Percentiles rank a stretch among this genome's conserved stretches.
phyloP scores from a whole-genome alignment of 2,329 filamentous ascomycete species.

The Capronia coronata region DNA sequence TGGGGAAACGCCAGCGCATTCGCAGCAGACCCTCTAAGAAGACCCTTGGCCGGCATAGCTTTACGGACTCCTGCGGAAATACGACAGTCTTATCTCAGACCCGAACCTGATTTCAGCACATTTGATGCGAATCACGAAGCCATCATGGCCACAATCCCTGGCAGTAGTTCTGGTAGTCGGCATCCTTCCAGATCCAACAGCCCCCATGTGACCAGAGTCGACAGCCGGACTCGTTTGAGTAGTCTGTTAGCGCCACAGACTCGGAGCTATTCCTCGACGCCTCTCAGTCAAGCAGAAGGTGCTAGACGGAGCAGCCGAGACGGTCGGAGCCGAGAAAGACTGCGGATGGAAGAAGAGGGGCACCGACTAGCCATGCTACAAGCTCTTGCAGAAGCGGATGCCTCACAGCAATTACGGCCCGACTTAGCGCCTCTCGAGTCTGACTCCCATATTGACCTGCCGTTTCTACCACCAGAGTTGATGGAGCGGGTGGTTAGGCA shows the following conservation, averaged over 20 bases:
- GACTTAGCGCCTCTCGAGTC: slow-evolving; percentile 12
- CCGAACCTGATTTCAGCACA: slow-evolving; percentile 25
- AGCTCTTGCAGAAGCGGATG: slow-evolving; percentile 22
- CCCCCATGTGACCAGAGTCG: slow-evolving; percentile 24
- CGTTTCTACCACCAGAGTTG: slow-evolving; percentile 20
- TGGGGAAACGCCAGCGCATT: slow-evolving; percentile 12
- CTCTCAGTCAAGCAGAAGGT: slow-evolving; percentile 18
- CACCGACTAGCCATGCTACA: slow-evolving; percentile 23
- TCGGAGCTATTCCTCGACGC: slow-evolving; percentile 17
- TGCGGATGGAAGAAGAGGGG: slow-evolving; percentile 17
- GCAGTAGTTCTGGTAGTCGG: slow-evolving; percentile 25
- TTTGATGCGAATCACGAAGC: slow-evolving; percentile 29
- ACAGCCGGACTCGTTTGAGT: slow-evolving; percentile 25
- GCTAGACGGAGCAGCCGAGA: slow-evolving; percentile 11
- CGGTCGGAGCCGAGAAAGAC: slow-evolving; percentile 19
- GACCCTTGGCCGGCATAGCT: slow-evolving; percentile 14
- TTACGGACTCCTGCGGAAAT: slow-evolving; percentile 19
- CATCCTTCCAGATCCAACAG: slow-evolving; percentile 27
- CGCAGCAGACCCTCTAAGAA: slow-evolving; percentile 10
- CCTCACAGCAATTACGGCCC: slow-evolving; percentile 20
- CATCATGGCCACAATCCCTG: slow-evolving; percentile 28
- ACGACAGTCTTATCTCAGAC: slow-evolving; percentile 21
- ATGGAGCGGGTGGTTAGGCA: slow-evolving; percentile 20
- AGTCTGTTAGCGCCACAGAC: slow-evolving; percentile 17
- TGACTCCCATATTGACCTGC: slow-evolving; percentile 14